A percentile compares a stretch with the other conserved stretches of the same genome.
Conservation (phyloP, 179 eudicot genomes). For the Amaranthus tricolor region DNA sequence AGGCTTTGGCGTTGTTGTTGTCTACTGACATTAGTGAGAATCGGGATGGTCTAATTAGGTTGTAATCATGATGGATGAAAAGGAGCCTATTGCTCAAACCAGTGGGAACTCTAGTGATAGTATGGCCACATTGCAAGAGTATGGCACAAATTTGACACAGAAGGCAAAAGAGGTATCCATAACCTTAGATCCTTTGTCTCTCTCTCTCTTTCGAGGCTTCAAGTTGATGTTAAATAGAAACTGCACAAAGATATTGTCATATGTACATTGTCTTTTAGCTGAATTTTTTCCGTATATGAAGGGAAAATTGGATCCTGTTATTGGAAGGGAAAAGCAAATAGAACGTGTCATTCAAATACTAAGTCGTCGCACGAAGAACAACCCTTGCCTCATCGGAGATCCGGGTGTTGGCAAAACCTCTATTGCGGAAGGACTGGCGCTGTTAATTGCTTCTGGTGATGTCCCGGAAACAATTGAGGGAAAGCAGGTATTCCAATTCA, state of each 20-base stretch:
- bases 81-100: slow-evolving; percentile 61
- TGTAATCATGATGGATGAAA: slow-evolving; percentile 72
- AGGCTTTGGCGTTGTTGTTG: too few relatives aligned
- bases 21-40: not conserved
- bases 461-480: slow-evolving; percentile 93
- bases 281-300: slow-evolving; percentile 24
- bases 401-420: slow-evolving; percentile 99
- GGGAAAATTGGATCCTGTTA: slow-evolving; percentile 98
- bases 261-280: slow-evolving; percentile 10
- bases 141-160: slow-evolving; percentile 89
- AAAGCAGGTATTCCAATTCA: slow-evolving; percentile 54
- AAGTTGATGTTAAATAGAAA: not conserved
- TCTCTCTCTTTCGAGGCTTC: not conserved
- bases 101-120: slow-evolving; percentile 52
- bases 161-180: slow-evolving; percentile 71
- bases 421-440: slow-evolving; percentile 98
- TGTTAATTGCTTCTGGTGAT: slow-evolving; percentile 72
- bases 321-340: slow-evolving; percentile 79
- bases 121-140: slow-evolving; percentile 87
- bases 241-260: not conserved
- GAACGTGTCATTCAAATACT: slow-evolving; percentile 88
- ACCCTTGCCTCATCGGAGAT: slow-evolving; percentile 93
- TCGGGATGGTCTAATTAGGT: slow-evolving; percentile 41
- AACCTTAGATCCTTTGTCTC: not conserved
- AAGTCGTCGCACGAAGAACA: slow-evolving; percentile 87